Evolutionary conservation across 352 stramenopile genomes (phyloP), one percentile per base, ranked within the genome.

Genomic region (Phytophthora pini): DNA sequence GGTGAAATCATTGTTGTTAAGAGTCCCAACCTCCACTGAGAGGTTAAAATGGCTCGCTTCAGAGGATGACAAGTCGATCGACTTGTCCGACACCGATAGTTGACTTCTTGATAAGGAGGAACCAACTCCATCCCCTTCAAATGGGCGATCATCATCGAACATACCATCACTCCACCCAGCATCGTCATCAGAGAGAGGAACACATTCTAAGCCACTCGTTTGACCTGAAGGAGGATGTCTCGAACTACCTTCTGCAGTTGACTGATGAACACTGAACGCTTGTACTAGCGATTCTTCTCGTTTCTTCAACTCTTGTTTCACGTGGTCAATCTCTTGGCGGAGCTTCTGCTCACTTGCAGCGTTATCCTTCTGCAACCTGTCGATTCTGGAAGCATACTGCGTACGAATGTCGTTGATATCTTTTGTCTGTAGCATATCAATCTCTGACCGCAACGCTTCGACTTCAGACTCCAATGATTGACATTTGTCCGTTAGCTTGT

Each of bases 381-480:
- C 53, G 31, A 94, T 79, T 44, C 68, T 78, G 7, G 60, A 39
- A 22, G 64, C 54, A 32, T 88, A 92, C 17, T 82, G 61, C 20
- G 43, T 43, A 12, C 76, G 76, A 47, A 92, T 71, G 27, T 70
- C 70, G 15, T 76, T 77, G 10, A 89, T 66, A 44, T 94, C 83
- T 4, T 82, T 80, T 5, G 80, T 81, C 64, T 92, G 83, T 41
- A 94, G 40, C 10, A 91, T 56, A 9, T 79, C 72, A n/a, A 92
- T 78, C 62, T 94, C 82, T 8, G 79, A 84, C 31, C 60, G 70
- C 31, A 94, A 67, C 1, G 83, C 62, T 32, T 94, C 83, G 11
- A 80, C 65, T 44, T 89, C 79, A 2, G 77, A 78, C 45, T 85
- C 62, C 0, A 80, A 51, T 0, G 77, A 74, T 11, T 64, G 56